Evolutionary conservation across 176 grass and related monocot species (phyloP), one percentile per base, ranked within the genome.

Genomic region (Oryza glaberrima): DNA sequence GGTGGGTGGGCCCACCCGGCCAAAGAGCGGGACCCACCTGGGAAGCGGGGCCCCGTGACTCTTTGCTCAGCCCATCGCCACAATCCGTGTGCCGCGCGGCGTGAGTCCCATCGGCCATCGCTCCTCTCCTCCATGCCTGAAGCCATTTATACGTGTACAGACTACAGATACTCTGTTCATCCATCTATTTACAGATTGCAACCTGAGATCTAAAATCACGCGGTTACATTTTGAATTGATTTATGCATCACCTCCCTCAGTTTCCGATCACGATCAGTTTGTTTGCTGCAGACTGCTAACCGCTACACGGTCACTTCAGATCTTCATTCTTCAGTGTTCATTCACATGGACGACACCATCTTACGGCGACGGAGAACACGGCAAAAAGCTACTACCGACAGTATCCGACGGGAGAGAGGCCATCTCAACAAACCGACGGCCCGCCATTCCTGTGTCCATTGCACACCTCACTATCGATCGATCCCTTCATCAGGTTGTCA

Each of bases 381-480:
- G 43, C 43, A 44, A 44, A 44, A 41, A 13, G 61, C 67, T 65
- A 17, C 67, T 65, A 17, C 83, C 83, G 76, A 86, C 83, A 48
- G 66, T 23, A 63, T 70, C 23, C 49, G 15, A 51, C 46, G 46
- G 40, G 12, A 8, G 19, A 25, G 20, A 63, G n/a, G 20, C 58
- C 58, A 63, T 20, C 26, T 46, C 66, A 78, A 32, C 66, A 78
- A 78, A 32, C 20, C 11, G 58, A 63, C 13, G 58, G 60, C 75
- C 40, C 40, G 40, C 8, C 70, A 68, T 67, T 68, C 61, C 32
- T n/a, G 17, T 65, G 17, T 65, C 45, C 45, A 25, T 68, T 6
- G 23, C 8, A 43, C 17, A 22, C 34, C 63, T 68, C 77, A 6
- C 77, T 8, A 54, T 67, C 84, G 26, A 54, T 19, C 16, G 16